Base-by-base conservation (phyloP, 345 rosid genomes). In the Punica granatum region DNA sequence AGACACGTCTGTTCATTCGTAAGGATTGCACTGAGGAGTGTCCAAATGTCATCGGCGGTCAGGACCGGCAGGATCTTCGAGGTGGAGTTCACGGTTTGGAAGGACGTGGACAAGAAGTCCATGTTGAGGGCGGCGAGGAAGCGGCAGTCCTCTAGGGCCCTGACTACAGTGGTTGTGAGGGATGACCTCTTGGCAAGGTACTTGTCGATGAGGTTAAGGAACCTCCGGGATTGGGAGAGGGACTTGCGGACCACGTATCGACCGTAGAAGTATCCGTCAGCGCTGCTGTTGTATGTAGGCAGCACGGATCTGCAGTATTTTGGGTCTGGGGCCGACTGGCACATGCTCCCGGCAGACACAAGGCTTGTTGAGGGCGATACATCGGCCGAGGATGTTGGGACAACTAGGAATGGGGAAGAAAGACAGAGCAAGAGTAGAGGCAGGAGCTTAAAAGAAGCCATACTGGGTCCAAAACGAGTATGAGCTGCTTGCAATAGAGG, bases 1-100 rank as follows among this genome's bases (percentile, higher is more conserved):
- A 79, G 65, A 63, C 97, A 93, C 0, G 98, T 88, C 66, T 89
- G 87, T 35, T 77, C 87, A 73, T 90, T 90, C 1, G 98, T 93
- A 63, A 93, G 63, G 60, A 85, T 80, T 26, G 98, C 96, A 21
- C 94, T 86, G 0, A 93, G 83, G 14, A 83, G 72, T 18, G 95
- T 87, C 58, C 89, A 92, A 1, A 89, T 73, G 15, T 90, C 90
- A 0, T 93, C 96, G 3, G 94, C 90, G 73, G 75, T 69, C 4
- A 41, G 15, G 21, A 39, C 23, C 53, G 91, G 26, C 12, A 93
- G 74, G 46, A 70, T 80, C 44, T 49, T 63, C 19, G 72, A 74
- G 1, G 87, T 75, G 25, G 65, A 28, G 63, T 80, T 80, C 51
- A 86, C 80, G 26, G 85, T 78, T 10, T 79, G 37, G 12, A 78